Evolutionary conservation across 2,329 filamentous ascomycete genomes (phyloP).

Genomic region (Hypoxylon sp.): DNA sequence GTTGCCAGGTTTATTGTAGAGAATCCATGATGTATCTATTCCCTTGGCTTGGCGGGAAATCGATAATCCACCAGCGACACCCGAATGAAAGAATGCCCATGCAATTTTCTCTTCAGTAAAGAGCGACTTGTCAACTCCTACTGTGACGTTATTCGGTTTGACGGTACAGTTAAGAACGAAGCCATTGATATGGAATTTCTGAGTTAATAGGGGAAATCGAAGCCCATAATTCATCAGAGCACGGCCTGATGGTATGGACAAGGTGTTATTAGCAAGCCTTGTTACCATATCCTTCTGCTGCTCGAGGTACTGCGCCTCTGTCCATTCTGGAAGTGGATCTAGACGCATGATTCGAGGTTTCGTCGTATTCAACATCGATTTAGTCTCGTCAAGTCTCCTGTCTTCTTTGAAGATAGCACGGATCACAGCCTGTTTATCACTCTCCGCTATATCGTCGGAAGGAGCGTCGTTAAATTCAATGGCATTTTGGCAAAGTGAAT

Average conservation of each 20-base stretch:
- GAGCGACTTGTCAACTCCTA: conserved; percentile 88
- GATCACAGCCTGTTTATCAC: conserved; percentile 86
- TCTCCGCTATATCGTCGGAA: conserved; percentile 85
- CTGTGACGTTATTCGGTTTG: conserved; percentile 90
- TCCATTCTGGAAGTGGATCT: conserved; percentile 80
- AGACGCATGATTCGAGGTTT: conserved; percentile 85
- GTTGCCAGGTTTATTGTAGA: conserved; percentile 91
- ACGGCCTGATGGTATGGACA: conserved; percentile 89
- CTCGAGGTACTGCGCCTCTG: conserved; percentile 89
- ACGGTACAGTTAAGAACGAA: conserved; percentile 95
- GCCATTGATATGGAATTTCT: conserved; percentile 89
- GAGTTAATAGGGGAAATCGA: conserved; percentile 89
- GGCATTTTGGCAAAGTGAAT: conserved; percentile 78
- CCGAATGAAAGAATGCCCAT: conserved; percentile 99
- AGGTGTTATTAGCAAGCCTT: conserved; percentile 85
- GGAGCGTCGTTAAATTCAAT: conserved; percentile 73
- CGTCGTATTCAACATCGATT: conserved; percentile 86
- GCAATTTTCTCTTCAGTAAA: conserved; percentile 97
- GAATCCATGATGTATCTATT: conserved; percentile 98
- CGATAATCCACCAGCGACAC: conserved; percentile 90
- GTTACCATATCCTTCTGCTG: conserved; percentile 93
- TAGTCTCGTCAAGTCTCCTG: conserved; percentile 88
- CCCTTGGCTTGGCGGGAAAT: conserved; percentile 92
- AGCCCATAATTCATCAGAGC: conserved; percentile 91
- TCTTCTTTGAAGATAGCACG: conserved; percentile 92